Percentiles rank a stretch among this genome's conserved stretches.
These are phyloP conservation scores for Talaromyces sp. DNA, from an alignment of 2,329 filamentous ascomycete genomes.

Conservation along the genomic window DNA sequence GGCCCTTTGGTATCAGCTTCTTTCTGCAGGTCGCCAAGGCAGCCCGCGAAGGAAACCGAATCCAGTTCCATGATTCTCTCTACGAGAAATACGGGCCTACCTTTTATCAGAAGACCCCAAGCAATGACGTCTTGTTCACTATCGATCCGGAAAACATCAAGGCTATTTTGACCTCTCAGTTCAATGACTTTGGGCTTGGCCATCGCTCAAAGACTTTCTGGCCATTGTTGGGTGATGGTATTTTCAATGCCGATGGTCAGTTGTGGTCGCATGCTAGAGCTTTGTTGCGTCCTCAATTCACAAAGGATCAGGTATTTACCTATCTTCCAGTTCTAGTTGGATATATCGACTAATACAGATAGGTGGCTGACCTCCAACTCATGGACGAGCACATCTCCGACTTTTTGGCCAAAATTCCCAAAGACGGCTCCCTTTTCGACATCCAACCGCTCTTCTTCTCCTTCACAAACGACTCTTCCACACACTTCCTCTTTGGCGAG, in stretches of 20 bases:
- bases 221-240: slow-evolving; percentile 15
- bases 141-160: slow-evolving; percentile 17
- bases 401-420: slow-evolving; percentile 57
- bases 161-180: slow-evolving; percentile 14
- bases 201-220: slow-evolving; percentile 8
- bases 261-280: slow-evolving; percentile 52
- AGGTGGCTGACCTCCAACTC: slow-evolving; percentile 53
- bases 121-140: slow-evolving; percentile 16
- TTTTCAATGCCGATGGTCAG: slow-evolving; percentile 72
- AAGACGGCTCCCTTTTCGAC: slow-evolving; percentile 53
- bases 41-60: neutral
- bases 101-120: slow-evolving; percentile 13
- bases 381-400: slow-evolving; percentile 61
- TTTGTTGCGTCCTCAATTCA: slow-evolving; percentile 15
- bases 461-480: slow-evolving; percentile 64
- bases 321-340: neutral
- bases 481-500: slow-evolving; percentile 64
- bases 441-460: slow-evolving; percentile 62
- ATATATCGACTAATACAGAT: slow-evolving; percentile 20
- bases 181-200: slow-evolving; percentile 13
- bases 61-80: slow-evolving; percentile 10
- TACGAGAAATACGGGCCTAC: slow-evolving; percentile 9
- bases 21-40: slow-evolving; percentile 14
- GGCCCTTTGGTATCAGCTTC: slow-evolving; percentile 11
- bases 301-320: slow-evolving; percentile 12